Evolutionary conservation across 2,329 filamentous ascomycete species (phyloP).

Genomic region (Teratosphaeria nubilosa): DNA sequence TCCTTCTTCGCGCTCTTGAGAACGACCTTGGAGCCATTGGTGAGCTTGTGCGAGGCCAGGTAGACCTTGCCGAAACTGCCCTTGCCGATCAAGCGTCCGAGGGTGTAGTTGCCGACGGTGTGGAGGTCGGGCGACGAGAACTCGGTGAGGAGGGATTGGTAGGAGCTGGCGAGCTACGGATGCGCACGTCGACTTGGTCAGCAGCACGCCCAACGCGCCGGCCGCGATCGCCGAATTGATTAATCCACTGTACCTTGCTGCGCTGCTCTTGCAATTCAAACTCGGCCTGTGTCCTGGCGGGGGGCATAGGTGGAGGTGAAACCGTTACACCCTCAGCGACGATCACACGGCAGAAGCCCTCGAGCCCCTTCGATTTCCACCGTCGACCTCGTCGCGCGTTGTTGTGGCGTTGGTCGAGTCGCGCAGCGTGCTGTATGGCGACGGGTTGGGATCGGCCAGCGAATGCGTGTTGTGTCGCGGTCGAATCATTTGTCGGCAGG

Average conservation of each 20-base stretch:
- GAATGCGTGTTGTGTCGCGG: neutral
- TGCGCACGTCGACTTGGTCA: neutral
- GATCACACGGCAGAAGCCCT: neutral
- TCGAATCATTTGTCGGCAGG: neutral
- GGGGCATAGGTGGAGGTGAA: slow-evolving; percentile 19
- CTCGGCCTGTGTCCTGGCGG: slow-evolving; percentile 25
- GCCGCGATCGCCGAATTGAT: neutral
- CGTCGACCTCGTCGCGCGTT: neutral
- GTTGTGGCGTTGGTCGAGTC: neutral
- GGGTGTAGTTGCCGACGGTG: slow-evolving; percentile 86
- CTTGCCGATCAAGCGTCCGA: slow-evolving; percentile 89
- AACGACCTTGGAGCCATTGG: slow-evolving; percentile 97
- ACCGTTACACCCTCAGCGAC: neutral
- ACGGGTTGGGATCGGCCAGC: neutral
- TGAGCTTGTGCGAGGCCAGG: slow-evolving; percentile 89
- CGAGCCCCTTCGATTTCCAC: neutral
- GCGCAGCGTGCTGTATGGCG: neutral
- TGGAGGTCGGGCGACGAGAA: slow-evolving; percentile 86
- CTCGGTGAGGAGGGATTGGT: slow-evolving; percentile 92
- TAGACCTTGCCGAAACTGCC: slow-evolving; percentile 99
- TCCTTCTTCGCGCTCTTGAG: slow-evolving; percentile 96
- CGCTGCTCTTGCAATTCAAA: slow-evolving; percentile 25
- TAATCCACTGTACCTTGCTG: slow-evolving; percentile 20
- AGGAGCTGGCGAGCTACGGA: slow-evolving; percentile 80
- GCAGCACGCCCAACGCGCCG: neutral